Evolutionary conservation across 345 rosid species (phyloP).

Genomic region (Eutrema yunnanense): DNA sequence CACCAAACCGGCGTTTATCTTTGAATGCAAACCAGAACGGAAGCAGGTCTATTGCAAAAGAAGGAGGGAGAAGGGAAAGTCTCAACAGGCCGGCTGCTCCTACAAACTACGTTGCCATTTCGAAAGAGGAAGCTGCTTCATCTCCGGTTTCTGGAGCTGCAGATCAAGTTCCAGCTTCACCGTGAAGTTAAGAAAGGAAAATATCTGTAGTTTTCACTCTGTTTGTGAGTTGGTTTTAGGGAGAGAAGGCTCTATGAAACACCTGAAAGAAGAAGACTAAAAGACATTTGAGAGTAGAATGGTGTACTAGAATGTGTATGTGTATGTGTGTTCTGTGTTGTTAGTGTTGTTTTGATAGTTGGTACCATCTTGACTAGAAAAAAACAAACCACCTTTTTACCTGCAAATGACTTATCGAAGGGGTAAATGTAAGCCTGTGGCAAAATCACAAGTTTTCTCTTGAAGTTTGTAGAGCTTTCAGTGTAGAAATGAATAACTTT

Average conservation of each 20-base stretch:
- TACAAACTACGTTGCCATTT: slow-evolving; percentile 61
- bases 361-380: slow-evolving; percentile 4
- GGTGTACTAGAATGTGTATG: slow-evolving; percentile 24
- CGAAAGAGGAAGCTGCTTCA: slow-evolving; percentile 79
- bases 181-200: slow-evolving; percentile 44
- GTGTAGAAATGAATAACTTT: too few species aligned
- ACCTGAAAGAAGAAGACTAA: slow-evolving; percentile 11
- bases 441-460: not conserved
- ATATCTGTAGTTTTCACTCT: slow-evolving; percentile 13
- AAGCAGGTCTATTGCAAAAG: slow-evolving; percentile 59
- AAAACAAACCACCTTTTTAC: not conserved
- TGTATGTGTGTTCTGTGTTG: slow-evolving; percentile 13
- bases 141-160: slow-evolving; percentile 52
- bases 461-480: not conserved
- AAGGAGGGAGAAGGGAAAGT: slow-evolving; percentile 68
- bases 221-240: slow-evolving; percentile 22
- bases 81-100: slow-evolving; percentile 62
- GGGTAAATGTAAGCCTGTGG: not conserved
- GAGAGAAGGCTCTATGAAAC: slow-evolving; percentile 18
- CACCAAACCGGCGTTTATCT: slow-evolving; percentile 76
- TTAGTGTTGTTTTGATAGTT: slow-evolving; percentile 27
- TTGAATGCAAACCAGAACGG: slow-evolving; percentile 78
- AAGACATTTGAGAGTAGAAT: slow-evolving; percentile 25
- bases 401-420: not conserved
- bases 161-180: slow-evolving; percentile 63